phyloP scores from a whole-genome alignment of 2,329 filamentous ascomycete genomes.

The Zymoseptoria tritici region DNA sequence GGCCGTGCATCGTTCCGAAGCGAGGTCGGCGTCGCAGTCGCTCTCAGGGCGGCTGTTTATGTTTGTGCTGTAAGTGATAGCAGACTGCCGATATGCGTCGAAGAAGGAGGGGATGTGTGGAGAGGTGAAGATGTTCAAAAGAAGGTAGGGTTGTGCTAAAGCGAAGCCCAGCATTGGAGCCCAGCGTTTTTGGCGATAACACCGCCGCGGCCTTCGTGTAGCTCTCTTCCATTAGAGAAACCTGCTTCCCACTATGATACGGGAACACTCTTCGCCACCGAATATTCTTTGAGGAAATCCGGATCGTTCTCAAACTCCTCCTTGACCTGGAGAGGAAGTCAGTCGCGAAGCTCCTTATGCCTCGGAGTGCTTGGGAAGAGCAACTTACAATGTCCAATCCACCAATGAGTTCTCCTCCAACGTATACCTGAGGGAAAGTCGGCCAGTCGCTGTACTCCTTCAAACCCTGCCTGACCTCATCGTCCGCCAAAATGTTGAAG shows the following conservation, averaged over 20 bases:
- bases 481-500: conserved; percentile 97
- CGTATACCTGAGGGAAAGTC: conserved; percentile 92
- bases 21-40: too few relatives aligned
- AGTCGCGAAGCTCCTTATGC: conserved; percentile 10
- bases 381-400: conserved; percentile 86
- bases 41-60: too few relatives aligned
- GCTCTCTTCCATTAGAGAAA: too few relatives aligned
- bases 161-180: too few relatives aligned
- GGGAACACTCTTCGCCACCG: conserved; percentile 31
- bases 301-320: conserved; percentile 81
- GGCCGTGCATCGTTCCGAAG: too few relatives aligned
- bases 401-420: conserved; percentile 81
- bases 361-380: not conserved
- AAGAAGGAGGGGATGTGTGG: too few relatives aligned
- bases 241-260: not conserved
- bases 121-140: too few relatives aligned
- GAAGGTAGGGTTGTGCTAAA: too few relatives aligned
- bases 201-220: too few relatives aligned
- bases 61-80: too few relatives aligned
- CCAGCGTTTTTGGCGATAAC: too few relatives aligned
- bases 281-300: conserved; percentile 72
- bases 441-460: conserved; percentile 99
- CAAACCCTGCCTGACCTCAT: conserved; percentile 90
- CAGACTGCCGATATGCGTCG: too few relatives aligned
- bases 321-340: conserved; percentile 59